Base-by-base conservation (phyloP, 768 basidiomycete species). In the Suillus variegatus region DNA sequence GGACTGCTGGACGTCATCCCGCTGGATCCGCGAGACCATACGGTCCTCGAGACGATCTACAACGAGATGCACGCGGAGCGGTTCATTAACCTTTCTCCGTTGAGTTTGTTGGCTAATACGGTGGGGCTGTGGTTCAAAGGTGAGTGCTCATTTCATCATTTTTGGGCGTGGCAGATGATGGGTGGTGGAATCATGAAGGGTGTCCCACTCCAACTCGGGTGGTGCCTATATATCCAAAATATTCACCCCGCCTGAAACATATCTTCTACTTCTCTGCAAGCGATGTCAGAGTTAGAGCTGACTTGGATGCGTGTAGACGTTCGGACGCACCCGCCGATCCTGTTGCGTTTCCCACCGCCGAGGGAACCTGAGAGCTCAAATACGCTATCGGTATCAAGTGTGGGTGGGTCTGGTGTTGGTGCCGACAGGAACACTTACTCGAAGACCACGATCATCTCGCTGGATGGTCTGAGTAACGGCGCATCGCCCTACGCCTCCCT, bases 11-110 rank as follows among this genome's bases (percentile, higher is more conserved):
- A 61, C 12, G 46, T 28, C 32, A 38, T 52, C 9, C 60, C 86
- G 0, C 67, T 71, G 4, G 85, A 92, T 71, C 90, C 91, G 4
- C 80, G 88, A 10, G 89, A 92, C 65, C 91, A 92, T 70, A 81
- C 83, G 0, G 67, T 90, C 14, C 78, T 93, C 28, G 86, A 88
- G 69, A 76, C 76, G 54, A 87, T 91, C 13, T 92, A 91, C 77
- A 81, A 78, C 22, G 86, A 88, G 67, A 88, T 89, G 85, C 87
- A 91, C 35, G 84, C 84, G 6, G 79, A 85, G 16, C 78, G 89
- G 43, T 92, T 90, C 69, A 87, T 93, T 70, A 92, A 92, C 71
- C 75, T 84, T 3, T 77, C 85, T 28, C 90, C 91, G 2, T 72
- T 91, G 18, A 86, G 88, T 1, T 68, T 92, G 49, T 75, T 93